Evolutionary conservation across 1,284 basidiomycete species (phyloP).

Genomic region (Vanrija humicola): DNA sequence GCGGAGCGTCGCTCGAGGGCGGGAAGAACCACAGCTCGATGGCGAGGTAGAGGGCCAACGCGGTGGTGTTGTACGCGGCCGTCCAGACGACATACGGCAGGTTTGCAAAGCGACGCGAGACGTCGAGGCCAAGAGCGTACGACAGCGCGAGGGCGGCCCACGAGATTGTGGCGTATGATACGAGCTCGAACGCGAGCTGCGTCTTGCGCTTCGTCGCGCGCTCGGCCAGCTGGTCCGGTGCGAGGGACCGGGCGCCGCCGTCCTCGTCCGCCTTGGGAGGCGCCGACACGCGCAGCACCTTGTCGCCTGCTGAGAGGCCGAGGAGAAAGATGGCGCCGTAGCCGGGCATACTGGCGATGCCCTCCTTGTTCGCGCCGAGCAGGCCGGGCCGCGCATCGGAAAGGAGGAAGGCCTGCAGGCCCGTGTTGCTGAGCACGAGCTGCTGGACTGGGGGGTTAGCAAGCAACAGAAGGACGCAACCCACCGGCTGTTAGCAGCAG

Average conservation of each 20-base stretch:
- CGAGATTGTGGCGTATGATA: constrained; percentile 69
- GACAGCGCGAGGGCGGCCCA: constrained; percentile 61
- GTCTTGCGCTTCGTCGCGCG: constrained; percentile 60
- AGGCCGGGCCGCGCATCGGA: constrained; percentile 60
- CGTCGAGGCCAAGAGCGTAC: constrained; percentile 35
- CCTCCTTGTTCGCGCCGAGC: constrained; percentile 86
- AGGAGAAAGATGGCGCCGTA: constrained; percentile 87
- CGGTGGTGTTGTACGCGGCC: constrained; percentile 80
- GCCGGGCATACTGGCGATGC: constrained; percentile 75
- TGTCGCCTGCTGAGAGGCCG: constrained; percentile 74
- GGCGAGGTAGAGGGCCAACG: constrained; percentile 74
- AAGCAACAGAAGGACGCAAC: constrained; percentile 19
- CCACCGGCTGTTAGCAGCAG: constrained; percentile 62
- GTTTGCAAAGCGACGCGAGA: constrained; percentile 81
- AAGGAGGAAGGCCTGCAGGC: constrained; percentile 64
- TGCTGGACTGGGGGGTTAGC: constrained; percentile 61
- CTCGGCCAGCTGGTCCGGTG: not conserved
- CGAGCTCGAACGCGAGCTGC: constrained; percentile 64
- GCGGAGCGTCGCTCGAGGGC: constrained; percentile 30
- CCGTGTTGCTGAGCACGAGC: constrained; percentile 54
- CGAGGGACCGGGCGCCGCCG: not conserved
- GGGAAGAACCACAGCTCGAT: constrained; percentile 64
- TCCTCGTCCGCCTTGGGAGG: constrained; percentile 5
- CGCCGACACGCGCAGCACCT: constrained; percentile 62
- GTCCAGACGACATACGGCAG: constrained; percentile 86